Evolutionary conservation across 768 basidiomycete species (phyloP).

Genomic region (Tricholoma bakamatsutake): DNA sequence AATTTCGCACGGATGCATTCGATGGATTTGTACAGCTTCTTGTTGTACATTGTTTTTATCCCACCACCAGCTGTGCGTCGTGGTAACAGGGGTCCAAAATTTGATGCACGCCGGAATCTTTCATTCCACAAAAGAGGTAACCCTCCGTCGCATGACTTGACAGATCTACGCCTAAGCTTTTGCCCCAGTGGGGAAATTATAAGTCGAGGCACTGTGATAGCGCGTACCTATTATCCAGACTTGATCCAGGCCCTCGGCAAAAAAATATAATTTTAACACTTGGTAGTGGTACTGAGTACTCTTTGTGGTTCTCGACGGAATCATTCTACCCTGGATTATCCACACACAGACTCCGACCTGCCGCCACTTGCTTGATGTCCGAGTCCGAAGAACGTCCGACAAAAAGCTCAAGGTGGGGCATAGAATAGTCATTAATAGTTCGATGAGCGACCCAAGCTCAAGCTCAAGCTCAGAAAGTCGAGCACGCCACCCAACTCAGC

Average conservation of each 20-base stretch:
- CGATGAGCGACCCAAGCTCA: background rate
- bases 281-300: background rate
- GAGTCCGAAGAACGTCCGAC: background rate
- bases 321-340: background rate
- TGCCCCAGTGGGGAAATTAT: background rate
- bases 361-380: background rate
- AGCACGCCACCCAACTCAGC: background rate
- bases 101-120: conserved; percentile 1
- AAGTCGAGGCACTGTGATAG: background rate
- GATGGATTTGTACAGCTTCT: too few relatives aligned
- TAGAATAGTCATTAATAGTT: background rate
- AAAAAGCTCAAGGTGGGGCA: background rate
- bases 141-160: background rate
- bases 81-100: background rate
- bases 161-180: background rate
- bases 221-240: too few relatives aligned
- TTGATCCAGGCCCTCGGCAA: background rate
- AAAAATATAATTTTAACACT: background rate
- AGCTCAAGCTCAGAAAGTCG: background rate
- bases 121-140: conserved; percentile 2
- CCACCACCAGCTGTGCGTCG: background rate
- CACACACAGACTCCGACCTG: background rate
- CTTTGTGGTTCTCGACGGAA: background rate
- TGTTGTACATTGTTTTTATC: background rate
- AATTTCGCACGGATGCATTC: background rate